phyloP scores from a whole-genome alignment of 106 monocot species.

The Agapanthus africanus region DNA sequence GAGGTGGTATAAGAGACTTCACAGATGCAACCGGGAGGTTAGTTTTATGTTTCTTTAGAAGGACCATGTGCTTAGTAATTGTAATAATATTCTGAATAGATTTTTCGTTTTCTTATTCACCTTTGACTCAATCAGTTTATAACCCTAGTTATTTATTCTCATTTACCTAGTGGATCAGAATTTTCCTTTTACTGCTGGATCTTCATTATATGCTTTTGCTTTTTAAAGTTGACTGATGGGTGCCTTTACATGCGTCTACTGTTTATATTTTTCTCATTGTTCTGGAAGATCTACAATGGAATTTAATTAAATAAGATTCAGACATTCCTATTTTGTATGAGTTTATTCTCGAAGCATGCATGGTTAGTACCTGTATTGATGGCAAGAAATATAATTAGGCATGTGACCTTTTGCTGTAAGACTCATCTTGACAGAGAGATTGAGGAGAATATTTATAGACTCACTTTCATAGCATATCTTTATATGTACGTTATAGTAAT shows the following conservation, averaged over 20 bases:
- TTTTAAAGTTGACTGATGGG: not conserved
- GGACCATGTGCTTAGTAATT: not conserved
- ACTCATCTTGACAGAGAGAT: too few species aligned
- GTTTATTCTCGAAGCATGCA: not conserved
- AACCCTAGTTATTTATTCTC: not conserved
- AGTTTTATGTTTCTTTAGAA: not conserved
- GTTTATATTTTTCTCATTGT: not conserved
- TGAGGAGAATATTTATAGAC: too few species aligned
- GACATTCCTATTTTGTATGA: not conserved
- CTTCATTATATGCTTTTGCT: not conserved
- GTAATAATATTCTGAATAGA: not conserved
- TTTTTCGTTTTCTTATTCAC: not conserved
- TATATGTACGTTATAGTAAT: not conserved
- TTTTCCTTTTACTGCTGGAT: not conserved
- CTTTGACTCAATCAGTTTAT: not conserved
- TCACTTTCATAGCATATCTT: too few species aligned
- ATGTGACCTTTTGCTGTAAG: too few species aligned
- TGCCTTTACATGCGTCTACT: not conserved
- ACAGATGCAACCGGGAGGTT: constrained; percentile 96
- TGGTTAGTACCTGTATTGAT: not conserved
- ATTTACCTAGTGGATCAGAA: not conserved
- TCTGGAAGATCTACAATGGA: not conserved
- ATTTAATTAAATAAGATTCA: not conserved
- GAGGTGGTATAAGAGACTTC: constrained; percentile 98
- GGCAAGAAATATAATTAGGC: too few species aligned